Evolutionary conservation across 257 asterid species (phyloP), one percentile per base, ranked within the genome.

Genomic region (Cordia subcordata): DNA sequence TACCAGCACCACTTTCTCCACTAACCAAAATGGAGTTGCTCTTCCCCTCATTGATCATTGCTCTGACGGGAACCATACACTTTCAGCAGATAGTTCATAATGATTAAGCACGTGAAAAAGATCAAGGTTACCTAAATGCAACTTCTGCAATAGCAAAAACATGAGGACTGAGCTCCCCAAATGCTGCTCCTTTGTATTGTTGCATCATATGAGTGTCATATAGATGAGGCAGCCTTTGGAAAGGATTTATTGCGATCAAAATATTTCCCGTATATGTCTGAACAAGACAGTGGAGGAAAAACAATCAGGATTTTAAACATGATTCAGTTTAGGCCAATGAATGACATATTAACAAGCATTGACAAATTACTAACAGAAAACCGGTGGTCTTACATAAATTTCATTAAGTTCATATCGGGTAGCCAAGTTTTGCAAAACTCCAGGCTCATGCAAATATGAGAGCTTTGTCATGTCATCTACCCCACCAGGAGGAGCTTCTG

Each of bases 1-100:
- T 93, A 72, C 99, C 99, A 68, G 99, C 97, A 79, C 99, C 99
- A 85, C 99, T 93, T 80, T 93, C 99, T 58, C 99, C 97, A 75
- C 99, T 93, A 71, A 93, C 99, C 82, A 93, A 86, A 72, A 93
- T 93, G 65, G 99, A 82, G 78, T 93, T 93, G 86, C 99, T 86
- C 77, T 81, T 93, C 51, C 95, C 94, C 57, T 93, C 97, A 18
- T 89, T 89, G 69, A 82, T 71, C 99, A 93, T 89, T 79, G 91
- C 97, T 83, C 99, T 93, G 72, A 68, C 49, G 60, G 70, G 49
- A 56, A 66, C 54, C 70, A 49, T 50, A 68, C 32, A 56, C 50
- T 27, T 67, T 56, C 40, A 72, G 20, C 35, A 20, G 46, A 15
- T 23, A 45, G 19, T 16, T 33, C 32, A 35, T 11, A 33, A 11